Evolutionary conservation across 2,329 filamentous ascomycete species (phyloP), one percentile per base, ranked within the genome.

Genomic region (Colletotrichum ledebouriae): DNA sequence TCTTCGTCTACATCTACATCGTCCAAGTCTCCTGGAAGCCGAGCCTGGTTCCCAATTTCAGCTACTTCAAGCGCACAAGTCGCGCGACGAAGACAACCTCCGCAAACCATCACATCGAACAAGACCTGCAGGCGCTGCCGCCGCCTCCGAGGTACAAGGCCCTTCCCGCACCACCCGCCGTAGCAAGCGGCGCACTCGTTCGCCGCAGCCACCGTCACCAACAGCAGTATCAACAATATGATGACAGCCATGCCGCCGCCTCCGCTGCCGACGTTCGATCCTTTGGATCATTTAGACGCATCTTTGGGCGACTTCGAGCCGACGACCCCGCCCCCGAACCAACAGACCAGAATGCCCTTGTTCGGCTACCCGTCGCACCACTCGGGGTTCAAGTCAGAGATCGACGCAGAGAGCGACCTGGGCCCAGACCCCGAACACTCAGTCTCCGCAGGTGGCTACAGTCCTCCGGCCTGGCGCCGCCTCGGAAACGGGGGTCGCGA

Each of bases 401-500:
- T 74, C 71, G 78, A 81, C 72, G 76, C 77, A 73, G 77, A 78
- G 77, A 80, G 76, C 77, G 79, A 71, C 61, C 69, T 71, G 64
- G 66, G 66, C 41, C 69, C 63, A 62, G 70, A 78, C 72, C 75
- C 80, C 77, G 82, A 82, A 79, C 84, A 80, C 47, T 75, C 72
- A 73, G 79, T 71, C 74, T 88, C 86, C 75, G 82, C 72, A 74
- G 85, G 85, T 83, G 86, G 86, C 70, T 89, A 86, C 81, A 87
- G 84, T 74, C 87, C 87, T 64, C 87, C 87, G 71, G 87, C 87
- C 55, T 89, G 87, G 87, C 83, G 85, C 75, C 85, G 86, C 72
- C 85, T 88, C 78, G 84, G 82, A 80, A 88, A 87, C 83, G 87
- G 86, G 73, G 82, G 84, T 72, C 82, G 84, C 75, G 87, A 83